phyloP scores from a whole-genome alignment of 1,284 basidiomycete species.

The Malassezia arunalokei region DNA sequence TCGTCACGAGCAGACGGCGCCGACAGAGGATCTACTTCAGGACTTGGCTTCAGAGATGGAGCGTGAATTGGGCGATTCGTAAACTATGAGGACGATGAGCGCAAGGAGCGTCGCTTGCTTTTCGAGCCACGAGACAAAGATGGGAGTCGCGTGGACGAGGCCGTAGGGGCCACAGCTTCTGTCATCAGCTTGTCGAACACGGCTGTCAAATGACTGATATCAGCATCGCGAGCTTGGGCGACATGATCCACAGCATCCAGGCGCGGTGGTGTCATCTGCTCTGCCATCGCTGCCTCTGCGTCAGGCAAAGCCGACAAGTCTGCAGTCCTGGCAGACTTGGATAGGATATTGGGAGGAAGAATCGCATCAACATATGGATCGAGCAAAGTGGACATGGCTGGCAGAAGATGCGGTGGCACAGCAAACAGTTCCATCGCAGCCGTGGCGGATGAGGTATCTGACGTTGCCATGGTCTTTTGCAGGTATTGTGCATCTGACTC shows the following conservation, averaged over 20 bases:
- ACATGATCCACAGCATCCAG: constrained; percentile 13
- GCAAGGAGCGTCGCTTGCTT: constrained; percentile 6
- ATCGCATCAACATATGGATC: constrained; percentile 61
- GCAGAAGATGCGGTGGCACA: constrained; percentile 65
- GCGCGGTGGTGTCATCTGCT: neutral
- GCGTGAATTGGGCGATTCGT: constrained; percentile 21
- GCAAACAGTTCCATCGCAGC: constrained; percentile 54
- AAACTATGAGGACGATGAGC: constrained; percentile 7
- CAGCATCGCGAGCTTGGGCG: constrained; percentile 46
- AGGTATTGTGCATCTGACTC: constrained; percentile 1
- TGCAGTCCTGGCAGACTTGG: neutral
- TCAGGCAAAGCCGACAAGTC: neutral
- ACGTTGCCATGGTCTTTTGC: neutral
- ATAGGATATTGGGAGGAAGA: constrained; percentile 47
- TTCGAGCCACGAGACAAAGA: constrained; percentile 2
- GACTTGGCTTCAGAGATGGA: constrained; percentile 35
- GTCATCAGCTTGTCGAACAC: constrained; percentile 14
- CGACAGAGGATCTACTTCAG: constrained; percentile 28
- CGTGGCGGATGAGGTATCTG: constrained; percentile 7
- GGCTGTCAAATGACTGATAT: constrained; percentile 12
- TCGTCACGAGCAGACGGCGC: neutral
- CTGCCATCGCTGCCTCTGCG: constrained; percentile 3
- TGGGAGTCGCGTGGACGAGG: neutral
- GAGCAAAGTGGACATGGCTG: constrained; percentile 63
- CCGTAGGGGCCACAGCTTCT: neutral